Conservation (phyloP, 129 eudicot genomes). For the Artemisia annua region DNA sequence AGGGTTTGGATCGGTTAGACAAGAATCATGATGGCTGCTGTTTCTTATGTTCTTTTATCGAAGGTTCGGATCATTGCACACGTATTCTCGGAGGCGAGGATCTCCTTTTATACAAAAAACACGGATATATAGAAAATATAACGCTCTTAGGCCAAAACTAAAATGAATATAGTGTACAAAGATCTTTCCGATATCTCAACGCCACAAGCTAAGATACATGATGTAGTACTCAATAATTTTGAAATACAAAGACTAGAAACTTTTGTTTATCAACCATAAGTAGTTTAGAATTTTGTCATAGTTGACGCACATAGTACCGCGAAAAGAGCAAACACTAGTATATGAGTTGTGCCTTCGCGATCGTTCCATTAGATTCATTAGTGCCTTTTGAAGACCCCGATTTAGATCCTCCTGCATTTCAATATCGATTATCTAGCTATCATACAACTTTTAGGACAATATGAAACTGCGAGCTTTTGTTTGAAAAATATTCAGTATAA, state of each 20-base stretch:
- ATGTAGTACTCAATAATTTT: no score
- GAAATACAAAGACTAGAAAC: not conserved
- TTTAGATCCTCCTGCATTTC: constrained; percentile 46
- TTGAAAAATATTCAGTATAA: not conserved
- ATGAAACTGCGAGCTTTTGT: not conserved
- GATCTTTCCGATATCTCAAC: no score
- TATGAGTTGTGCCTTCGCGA: constrained; percentile 14
- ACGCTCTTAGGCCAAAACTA: no score
- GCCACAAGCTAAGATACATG: no score
- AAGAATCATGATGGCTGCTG: no score
- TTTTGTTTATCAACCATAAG: not conserved
- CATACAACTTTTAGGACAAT: not conserved
- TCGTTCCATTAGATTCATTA: constrained; percentile 33
- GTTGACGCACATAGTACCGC: constrained; percentile 28
- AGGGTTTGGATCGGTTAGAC: no score
- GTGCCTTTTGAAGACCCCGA: constrained; percentile 25
- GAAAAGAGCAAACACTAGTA: constrained; percentile 27
- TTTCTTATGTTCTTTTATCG: no score
- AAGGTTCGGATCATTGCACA: no score
- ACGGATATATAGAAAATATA: no score
- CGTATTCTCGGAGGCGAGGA: no score
- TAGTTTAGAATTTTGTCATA: constrained; percentile 25
- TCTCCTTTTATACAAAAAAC: no score
- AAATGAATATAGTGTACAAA: no score
- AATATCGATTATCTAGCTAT: not conserved